These are phyloP conservation scores for Dactylella cylindrospora DNA, from an alignment of 2,329 filamentous ascomycete genomes.

Conservation along the genomic window DNA sequence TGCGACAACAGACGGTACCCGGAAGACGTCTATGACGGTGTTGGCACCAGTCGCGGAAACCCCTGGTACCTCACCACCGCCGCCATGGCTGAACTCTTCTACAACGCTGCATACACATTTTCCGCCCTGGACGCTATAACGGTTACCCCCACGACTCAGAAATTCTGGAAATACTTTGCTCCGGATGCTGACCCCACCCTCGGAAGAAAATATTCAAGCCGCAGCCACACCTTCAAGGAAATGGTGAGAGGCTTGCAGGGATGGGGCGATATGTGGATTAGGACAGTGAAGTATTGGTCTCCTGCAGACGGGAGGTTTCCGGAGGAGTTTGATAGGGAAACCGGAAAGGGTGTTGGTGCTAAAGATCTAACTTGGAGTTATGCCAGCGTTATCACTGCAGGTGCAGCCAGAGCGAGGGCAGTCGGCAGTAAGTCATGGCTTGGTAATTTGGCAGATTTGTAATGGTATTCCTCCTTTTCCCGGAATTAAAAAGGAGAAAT, in stretches of 20 bases:
- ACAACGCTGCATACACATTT: conserved; percentile 74
- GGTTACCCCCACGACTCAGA: conserved; percentile 65
- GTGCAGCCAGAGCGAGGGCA: conserved; percentile 43
- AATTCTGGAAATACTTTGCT: conserved; percentile 63
- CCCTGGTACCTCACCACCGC: conserved; percentile 79
- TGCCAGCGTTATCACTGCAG: conserved; percentile 65
- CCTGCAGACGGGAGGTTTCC: conserved; percentile 57
- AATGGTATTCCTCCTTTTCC: too few relatives aligned
- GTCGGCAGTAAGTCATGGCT: conserved; percentile 20
- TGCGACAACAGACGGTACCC: conserved; percentile 68
- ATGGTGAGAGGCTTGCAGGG: conserved; percentile 35
- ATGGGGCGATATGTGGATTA: conserved; percentile 43
- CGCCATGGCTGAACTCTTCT: conserved; percentile 77
- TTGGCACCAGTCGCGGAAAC: conserved; percentile 57
- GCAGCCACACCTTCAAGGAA: conserved; percentile 35
- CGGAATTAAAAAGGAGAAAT: too few relatives aligned
- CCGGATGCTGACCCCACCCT: conserved; percentile 15
- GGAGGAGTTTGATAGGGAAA: conserved; percentile 55
- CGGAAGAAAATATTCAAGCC: conserved; percentile 14
- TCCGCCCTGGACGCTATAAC: conserved; percentile 63
- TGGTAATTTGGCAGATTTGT: conserved; percentile 26
- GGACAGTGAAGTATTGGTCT: conserved; percentile 35
- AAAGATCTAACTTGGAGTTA: conserved; percentile 72
- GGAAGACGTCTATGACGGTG: conserved; percentile 73
- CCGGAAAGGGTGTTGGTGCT: conserved; percentile 53